Base-by-base conservation (phyloP, 2,329 filamentous ascomycete genomes). In the Cytospora paraplurivora region DNA sequence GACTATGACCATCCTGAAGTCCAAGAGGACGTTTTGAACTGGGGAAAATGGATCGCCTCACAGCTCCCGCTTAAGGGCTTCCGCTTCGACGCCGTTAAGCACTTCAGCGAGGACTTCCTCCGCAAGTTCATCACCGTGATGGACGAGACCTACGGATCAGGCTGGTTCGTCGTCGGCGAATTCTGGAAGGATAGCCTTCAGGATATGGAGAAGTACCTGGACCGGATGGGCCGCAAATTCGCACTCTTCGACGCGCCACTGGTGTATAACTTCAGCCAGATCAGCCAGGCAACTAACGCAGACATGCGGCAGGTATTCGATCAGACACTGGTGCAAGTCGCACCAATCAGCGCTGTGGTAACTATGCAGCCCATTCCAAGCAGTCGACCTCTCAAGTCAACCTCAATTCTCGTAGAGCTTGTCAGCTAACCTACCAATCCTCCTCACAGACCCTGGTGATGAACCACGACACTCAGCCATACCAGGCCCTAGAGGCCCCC, bases 51-150 rank as follows among this genome's bases (percentile, higher is more conserved):
- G 89, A 79, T 92, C 62, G 81, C 83, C 1, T 76, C 82, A 7
- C 78, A 87, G 64, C 71, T 90, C 0, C 82, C 83, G 0, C 76
- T 92, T 12, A 80, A 82, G 66, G 89, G 88, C 1, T 87, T 92
- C 72, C 81, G 89, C 19, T 82, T 92, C 57, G 89, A 92, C 72
- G 89, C 89, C 13, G 85, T 88, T 35, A 89, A 91, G 75, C 89
- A 92, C 74, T 90, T 88, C 74, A 88, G 85, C 34, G 82, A 84
- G 64, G 78, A 80, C n/a, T 92, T 92, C 70, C 81, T 88, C 37
- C 81, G 80, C 50, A 80, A 85, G n/a, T 90, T 90, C 75, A 82
- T 91, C 57, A 76, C 77, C 7, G 77, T 82, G 53, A 74, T 90
- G 64, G 83, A 83, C 70, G 76, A 78, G 51, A 75, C 73, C 0